phyloP scores from a whole-genome alignment of 257 asterid genomes.

The Solanum gracilifrons region DNA sequence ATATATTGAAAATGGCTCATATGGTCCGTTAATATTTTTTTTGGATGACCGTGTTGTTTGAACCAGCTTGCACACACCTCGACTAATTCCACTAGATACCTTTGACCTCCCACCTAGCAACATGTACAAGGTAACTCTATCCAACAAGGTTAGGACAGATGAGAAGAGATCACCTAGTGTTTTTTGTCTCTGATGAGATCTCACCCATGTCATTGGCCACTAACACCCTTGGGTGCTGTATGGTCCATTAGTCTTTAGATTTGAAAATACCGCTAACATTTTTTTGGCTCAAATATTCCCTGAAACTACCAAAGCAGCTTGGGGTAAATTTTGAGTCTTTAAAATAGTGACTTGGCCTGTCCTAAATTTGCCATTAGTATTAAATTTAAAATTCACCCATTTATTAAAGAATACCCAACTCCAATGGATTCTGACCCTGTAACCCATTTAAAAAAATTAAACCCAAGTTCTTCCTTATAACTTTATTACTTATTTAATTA shows the following conservation, averaged over 20 bases:
- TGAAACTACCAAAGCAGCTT: background rate
- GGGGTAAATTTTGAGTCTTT: background rate
- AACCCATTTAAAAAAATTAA: background rate
- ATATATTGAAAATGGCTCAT: background rate
- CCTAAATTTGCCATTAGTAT: background rate
- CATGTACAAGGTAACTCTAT: background rate
- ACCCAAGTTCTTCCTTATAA: background rate
- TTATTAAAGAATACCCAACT: background rate
- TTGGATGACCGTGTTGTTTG: background rate
- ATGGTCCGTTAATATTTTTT: background rate
- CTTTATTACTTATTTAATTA: background rate
- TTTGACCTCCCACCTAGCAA: background rate
- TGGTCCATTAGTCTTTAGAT: background rate
- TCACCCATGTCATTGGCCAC: background rate
- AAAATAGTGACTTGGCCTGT: background rate
- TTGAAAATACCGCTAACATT: background rate
- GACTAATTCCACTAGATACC: background rate
- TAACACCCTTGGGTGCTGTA: background rate
- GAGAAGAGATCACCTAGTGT: background rate
- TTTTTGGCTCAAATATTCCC: background rate
- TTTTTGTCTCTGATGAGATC: background rate
- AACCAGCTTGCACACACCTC: background rate
- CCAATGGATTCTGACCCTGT: background rate
- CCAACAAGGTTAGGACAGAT: background rate
- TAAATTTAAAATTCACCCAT: too few species aligned